Base-by-base conservation (phyloP, 148 eudicot genomes). In the Rhododendron ovatum region DNA sequence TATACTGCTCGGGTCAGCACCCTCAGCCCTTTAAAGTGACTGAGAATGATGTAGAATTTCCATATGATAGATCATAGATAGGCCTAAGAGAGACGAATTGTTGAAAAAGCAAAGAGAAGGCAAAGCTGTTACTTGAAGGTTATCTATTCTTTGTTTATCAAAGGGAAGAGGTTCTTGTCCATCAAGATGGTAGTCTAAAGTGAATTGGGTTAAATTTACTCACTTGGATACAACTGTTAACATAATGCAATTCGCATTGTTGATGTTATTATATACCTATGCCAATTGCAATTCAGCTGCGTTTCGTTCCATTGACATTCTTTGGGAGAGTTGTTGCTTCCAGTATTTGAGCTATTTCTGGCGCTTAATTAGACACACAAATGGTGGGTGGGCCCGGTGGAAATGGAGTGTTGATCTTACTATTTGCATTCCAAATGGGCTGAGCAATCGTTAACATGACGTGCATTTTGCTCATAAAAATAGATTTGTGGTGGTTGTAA, bases 21-120 rank as follows among this genome's bases (percentile, higher is more conserved):
- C 98, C 99, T 67, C 94, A 89, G 86, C 95, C 90, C 78, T 95
- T 96, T 69, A 95, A 91, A 89, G 96, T 96, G 87, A 86, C 91
- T 4, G 99, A 96, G 90, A 95, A 95, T 67, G 93, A 94, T 82
- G 50, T 74, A 33, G 95, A 94, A 84, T 94, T 90, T 88, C 98
- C 99, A 28, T 93, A 75, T 86, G 92, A 95, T 83, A 87, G 93
- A 86, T 87, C 92, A 91, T 84, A 87, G 93, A 81, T 24, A 20
- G 43, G 41, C 76, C 76, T 30, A 48, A 37, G 47, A 75, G n/a
- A 75, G 79, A 75, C 37, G 84, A 84, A 53, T 78, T 87, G 93
- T 91, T 87, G 90, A 92, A 88, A 88, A 63, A 37, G 26, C 20
- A 76, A 73, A 45, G 85, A 86, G 89, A 81, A 87, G 81, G 85